Percentiles rank a stretch among this genome's conserved stretches.
Conservation (phyloP, 148 eudicot species). For the Rhododendron ovatum region DNA sequence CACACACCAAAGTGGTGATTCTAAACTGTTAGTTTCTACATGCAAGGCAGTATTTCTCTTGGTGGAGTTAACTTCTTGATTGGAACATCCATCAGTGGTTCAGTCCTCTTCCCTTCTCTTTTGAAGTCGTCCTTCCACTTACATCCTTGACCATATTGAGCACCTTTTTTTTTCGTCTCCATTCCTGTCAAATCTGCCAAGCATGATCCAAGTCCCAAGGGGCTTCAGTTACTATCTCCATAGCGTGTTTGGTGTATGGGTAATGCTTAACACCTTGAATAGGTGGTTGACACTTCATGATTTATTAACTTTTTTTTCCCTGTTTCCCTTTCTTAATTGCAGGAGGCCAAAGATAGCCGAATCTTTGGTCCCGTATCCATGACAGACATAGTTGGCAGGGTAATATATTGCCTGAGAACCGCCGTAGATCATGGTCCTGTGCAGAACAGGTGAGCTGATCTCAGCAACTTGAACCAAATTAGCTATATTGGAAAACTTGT, state of each 20-base stretch:
- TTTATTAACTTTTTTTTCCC: neutral
- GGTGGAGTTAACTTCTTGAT: neutral
- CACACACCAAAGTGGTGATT: neutral
- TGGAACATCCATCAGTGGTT: neutral
- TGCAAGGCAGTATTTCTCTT: neutral
- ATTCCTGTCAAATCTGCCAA: neutral
- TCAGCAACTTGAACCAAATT: neutral
- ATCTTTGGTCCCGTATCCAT: slow-evolving; percentile 72
- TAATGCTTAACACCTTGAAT: neutral
- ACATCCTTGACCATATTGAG: neutral
- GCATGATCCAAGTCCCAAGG: neutral
- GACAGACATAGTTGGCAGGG: slow-evolving; percentile 80
- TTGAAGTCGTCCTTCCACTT: neutral
- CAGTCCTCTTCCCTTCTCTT: neutral
- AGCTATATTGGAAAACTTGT: neutral
- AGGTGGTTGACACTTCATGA: neutral
- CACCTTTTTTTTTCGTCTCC: neutral
- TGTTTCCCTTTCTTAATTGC: slow-evolving; percentile 7
- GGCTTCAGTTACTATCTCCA: neutral
- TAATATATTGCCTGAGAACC: slow-evolving; percentile 68
- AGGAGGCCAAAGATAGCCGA: slow-evolving; percentile 93
- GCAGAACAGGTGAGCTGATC: slow-evolving; percentile 60
- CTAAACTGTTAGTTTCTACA: neutral
- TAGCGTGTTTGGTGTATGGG: neutral
- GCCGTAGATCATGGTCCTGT: slow-evolving; percentile 96